These are phyloP conservation scores for Dryas octopetala DNA, from an alignment of 306 rosid genomes.

Conservation along the genomic window DNA sequence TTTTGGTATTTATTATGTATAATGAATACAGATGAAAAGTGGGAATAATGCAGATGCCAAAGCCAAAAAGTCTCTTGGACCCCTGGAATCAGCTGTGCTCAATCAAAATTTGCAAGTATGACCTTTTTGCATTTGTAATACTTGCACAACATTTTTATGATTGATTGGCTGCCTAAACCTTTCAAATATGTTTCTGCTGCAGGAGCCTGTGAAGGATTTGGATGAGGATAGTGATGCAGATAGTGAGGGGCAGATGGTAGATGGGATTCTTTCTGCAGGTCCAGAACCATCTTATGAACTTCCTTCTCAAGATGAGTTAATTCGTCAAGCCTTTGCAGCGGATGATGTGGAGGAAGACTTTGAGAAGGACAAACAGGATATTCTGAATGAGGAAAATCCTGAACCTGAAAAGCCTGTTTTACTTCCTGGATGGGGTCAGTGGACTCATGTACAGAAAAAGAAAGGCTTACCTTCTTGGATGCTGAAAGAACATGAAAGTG, in stretches of 20 bases:
- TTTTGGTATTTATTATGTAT: constrained; percentile 13
- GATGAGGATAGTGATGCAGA: constrained; percentile 69
- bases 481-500: constrained; percentile 69
- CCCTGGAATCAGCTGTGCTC: constrained; percentile 26
- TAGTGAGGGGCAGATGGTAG: constrained; percentile 73
- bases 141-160: constrained; percentile 7
- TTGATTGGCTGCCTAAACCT: constrained; percentile 12
- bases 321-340: constrained; percentile 80
- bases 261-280: constrained; percentile 62
- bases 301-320: constrained; percentile 90
- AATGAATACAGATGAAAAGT: constrained; percentile 55
- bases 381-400: constrained; percentile 78
- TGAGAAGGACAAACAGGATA: constrained; percentile 65
- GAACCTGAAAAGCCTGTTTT: constrained; percentile 79
- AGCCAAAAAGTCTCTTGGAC: constrained; percentile 36
- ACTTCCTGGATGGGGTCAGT: constrained; percentile 98
- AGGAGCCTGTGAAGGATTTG: constrained; percentile 51
- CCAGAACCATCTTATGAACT: constrained; percentile 64
- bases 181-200: constrained; percentile 14
- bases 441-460: constrained; percentile 81
- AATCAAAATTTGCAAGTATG: constrained; percentile 49
- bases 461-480: constrained; percentile 86
- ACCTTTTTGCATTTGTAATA: constrained; percentile 15
- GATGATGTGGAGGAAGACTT: constrained; percentile 91
- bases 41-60: constrained; percentile 34